These are phyloP conservation scores for Akanthomyces dipterigenus DNA, from an alignment of 2,329 filamentous ascomycete species.

Conservation along the genomic window DNA sequence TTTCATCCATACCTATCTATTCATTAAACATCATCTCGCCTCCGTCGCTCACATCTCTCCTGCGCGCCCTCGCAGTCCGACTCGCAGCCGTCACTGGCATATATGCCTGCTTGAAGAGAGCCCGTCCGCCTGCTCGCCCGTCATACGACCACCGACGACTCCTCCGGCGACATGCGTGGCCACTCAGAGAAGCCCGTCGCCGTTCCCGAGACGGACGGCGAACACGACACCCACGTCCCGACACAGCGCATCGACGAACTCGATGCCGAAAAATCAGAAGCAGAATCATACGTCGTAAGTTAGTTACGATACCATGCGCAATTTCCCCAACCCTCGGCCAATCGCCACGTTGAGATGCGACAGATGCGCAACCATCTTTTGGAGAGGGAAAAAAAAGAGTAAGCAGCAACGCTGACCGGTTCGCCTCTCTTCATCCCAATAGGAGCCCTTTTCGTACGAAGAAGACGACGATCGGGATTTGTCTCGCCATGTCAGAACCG, in stretches of 20 bases:
- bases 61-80: neutral
- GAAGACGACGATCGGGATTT: constrained; percentile 30
- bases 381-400: neutral
- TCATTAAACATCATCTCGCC: neutral
- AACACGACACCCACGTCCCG: neutral
- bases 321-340: neutral
- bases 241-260: constrained; percentile 4
- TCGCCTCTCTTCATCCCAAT: neutral
- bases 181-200: constrained; percentile 8
- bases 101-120: neutral
- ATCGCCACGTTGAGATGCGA: neutral
- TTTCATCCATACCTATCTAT: constrained; percentile 6
- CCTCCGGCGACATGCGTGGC: constrained; percentile 1
- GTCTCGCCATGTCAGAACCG: constrained; percentile 18
- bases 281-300: constrained; percentile 6
- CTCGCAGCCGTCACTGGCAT: neutral
- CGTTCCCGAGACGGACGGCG: neutral
- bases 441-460: constrained; percentile 33
- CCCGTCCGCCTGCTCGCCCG: neutral
- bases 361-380: neutral
- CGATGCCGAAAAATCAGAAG: constrained; percentile 9
- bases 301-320: neutral
- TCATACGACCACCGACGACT: constrained; percentile 3
- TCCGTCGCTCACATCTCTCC: neutral
- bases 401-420: constrained; percentile 1